Evolutionary conservation across 2,329 filamentous ascomycete species (phyloP).

Genomic region (Talaromyces islandicus): DNA sequence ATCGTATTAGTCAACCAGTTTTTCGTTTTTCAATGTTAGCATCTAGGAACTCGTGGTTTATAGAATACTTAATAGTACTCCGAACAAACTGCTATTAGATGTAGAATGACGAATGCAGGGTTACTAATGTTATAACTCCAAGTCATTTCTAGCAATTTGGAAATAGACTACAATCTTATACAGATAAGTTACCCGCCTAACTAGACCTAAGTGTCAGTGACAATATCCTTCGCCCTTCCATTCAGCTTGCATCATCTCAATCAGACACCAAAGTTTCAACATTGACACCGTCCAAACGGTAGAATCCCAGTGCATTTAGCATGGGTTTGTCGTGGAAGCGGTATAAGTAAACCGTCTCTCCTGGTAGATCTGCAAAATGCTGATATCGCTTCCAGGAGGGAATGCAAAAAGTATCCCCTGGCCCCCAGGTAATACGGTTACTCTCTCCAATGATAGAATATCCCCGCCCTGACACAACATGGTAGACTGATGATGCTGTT

Average conservation of each 20-base stretch:
- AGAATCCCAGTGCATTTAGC: conserved; percentile 48
- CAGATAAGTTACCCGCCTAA: background rate
- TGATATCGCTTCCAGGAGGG: conserved; percentile 48
- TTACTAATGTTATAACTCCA: background rate
- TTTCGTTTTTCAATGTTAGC: no score
- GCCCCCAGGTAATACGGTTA: conserved; percentile 37
- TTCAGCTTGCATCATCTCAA: conserved; percentile 1
- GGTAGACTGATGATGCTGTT: conserved; percentile 49
- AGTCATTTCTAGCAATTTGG: background rate
- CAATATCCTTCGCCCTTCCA: no score
- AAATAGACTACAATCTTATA: background rate
- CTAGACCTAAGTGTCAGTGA: background rate
- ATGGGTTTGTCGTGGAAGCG: conserved; percentile 53
- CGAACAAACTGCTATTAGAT: background rate
- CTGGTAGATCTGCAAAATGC: conserved; percentile 35
- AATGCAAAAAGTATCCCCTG: conserved; percentile 51
- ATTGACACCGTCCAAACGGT: conserved; percentile 36
- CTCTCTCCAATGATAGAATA: conserved; percentile 34
- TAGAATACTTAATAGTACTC: background rate
- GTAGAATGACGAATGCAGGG: background rate
- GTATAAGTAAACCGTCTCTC: conserved; percentile 44
- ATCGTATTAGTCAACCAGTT: no score
- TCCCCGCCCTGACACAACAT: conserved; percentile 46
- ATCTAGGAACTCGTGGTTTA: no score
- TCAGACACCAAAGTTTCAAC: conserved; percentile 34